Evolutionary conservation across 1,284 basidiomycete genomes (phyloP).

Genomic region (Cryptococcus sp.): DNA sequence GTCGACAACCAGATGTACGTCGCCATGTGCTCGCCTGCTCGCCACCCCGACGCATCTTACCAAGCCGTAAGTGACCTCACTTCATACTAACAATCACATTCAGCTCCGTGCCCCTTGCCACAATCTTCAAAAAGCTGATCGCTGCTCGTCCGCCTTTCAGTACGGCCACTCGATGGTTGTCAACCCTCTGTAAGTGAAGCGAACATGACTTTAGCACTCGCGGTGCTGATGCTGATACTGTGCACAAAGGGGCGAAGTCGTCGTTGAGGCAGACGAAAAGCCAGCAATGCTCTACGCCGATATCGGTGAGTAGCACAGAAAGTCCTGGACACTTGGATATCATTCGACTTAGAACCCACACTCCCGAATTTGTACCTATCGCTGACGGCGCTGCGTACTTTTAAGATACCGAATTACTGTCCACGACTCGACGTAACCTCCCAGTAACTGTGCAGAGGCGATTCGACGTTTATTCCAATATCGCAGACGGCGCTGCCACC

Average conservation of each 20-base stretch:
- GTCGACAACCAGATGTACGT: slow-evolving; percentile 96
- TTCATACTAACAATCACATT: not conserved
- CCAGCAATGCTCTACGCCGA: slow-evolving; percentile 79
- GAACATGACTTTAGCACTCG: slow-evolving; percentile 52
- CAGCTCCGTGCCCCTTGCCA: not conserved
- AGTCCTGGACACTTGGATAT: not conserved
- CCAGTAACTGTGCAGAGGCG: slow-evolving; percentile 85
- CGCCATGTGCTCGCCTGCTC: slow-evolving; percentile 92
- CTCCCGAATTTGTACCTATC: not conserved
- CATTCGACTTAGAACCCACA: not conserved
- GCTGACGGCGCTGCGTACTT: slow-evolving; percentile 2
- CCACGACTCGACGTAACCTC: slow-evolving; percentile 73
- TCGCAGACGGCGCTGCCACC: slow-evolving; percentile 44
- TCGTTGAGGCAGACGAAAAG: slow-evolving; percentile 74
- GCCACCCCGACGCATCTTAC: slow-evolving; percentile 76
- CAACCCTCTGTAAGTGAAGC: slow-evolving; percentile 72
- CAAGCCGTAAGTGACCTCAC: slow-evolving; percentile 69
- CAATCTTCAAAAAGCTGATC: not conserved
- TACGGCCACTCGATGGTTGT: slow-evolving; percentile 90
- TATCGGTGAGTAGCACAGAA: slow-evolving; percentile 64
- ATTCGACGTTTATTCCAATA: slow-evolving; percentile 87
- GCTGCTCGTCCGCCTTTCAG: slow-evolving; percentile 50
- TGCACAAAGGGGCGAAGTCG: slow-evolving; percentile 62
- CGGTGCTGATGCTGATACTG: not conserved
- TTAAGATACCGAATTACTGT: slow-evolving; percentile 71